Conservation (phyloP, 345 rosid genomes). For the Eucalyptus tenuipes region DNA sequence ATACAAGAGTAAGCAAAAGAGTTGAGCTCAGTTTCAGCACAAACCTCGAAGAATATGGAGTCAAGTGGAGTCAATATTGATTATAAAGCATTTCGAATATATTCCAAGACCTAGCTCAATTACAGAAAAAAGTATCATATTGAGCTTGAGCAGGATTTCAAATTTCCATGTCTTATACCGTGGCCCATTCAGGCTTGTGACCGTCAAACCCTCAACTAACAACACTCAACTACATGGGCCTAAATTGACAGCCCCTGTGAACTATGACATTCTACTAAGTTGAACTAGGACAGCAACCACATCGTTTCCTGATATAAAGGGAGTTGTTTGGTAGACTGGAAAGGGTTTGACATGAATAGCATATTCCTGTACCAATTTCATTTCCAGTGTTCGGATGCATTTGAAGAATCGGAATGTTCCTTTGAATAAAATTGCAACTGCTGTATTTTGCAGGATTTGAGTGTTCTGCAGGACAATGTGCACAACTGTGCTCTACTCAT, state of each 20-base stretch:
- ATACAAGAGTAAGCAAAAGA: neutral
- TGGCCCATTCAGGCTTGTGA: neutral
- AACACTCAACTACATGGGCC: neutral
- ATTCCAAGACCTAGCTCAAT: neutral
- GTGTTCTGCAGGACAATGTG: neutral
- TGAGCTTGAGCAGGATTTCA: neutral
- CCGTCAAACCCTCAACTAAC: neutral
- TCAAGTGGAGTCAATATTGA: neutral
- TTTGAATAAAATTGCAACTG: neutral
- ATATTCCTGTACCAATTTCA: neutral
- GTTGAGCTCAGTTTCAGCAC: neutral
- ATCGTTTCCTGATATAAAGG: neutral
- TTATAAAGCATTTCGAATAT: neutral
- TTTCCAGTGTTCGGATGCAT: neutral
- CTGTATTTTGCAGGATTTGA: neutral
- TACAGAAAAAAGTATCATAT: neutral
- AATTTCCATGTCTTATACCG: neutral
- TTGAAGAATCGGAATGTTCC: neutral
- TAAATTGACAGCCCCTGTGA: neutral
- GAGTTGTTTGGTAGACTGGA: neutral
- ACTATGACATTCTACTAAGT: neutral
- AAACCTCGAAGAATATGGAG: neutral
- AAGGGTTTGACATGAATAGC: neutral
- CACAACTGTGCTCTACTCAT: neutral
- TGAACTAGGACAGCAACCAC: neutral